A percentile compares a stretch with the other conserved stretches of the same genome.
Evolutionary conservation across 805 yeast genomes (phyloP).

Genomic region (Yarrowia sp.): DNA sequence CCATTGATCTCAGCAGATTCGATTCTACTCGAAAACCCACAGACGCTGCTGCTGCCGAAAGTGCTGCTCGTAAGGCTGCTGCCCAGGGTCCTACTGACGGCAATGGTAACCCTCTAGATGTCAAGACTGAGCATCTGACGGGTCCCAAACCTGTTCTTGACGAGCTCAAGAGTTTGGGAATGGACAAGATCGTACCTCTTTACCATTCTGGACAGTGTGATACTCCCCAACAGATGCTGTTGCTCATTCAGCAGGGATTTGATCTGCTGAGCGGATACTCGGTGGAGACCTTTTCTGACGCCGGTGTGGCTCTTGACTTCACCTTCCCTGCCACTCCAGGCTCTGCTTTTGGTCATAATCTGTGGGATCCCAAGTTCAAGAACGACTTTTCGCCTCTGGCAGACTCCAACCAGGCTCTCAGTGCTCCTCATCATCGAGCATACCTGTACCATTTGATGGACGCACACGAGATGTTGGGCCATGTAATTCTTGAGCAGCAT

Average conservation of each 20-base stretch:
- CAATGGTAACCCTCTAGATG: slow-evolving; percentile 6
- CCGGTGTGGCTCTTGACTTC: slow-evolving; percentile 41
- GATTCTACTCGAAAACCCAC: slow-evolving; percentile 16
- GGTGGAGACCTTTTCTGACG: slow-evolving; percentile 36
- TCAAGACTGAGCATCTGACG: slow-evolving; percentile 13
- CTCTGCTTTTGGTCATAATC: slow-evolving; percentile 32
- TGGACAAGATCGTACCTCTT: not conserved
- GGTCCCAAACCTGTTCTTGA: not conserved
- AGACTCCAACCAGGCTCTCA: slow-evolving; percentile 28
- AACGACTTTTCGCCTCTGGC: slow-evolving; percentile 37
- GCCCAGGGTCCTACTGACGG: slow-evolving; percentile 20
- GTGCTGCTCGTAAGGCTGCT: not conserved
- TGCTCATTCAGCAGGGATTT: slow-evolving; percentile 35
- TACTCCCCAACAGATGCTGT: slow-evolving; percentile 39
- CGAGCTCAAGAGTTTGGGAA: slow-evolving; percentile 8
- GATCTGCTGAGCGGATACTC: slow-evolving; percentile 40
- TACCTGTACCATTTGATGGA: slow-evolving; percentile 44
- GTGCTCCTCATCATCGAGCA: slow-evolving; percentile 38
- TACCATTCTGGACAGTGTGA: slow-evolving; percentile 30
- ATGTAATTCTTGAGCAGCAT: slow-evolving; percentile 43
- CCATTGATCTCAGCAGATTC: slow-evolving; percentile 25
- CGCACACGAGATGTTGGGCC: slow-evolving; percentile 45
- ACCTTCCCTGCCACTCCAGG: slow-evolving; percentile 30
- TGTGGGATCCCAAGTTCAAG: slow-evolving; percentile 36
- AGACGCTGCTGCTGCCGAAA: not conserved